Conservation (phyloP, 2,329 filamentous ascomycete genomes). For the Ophiostoma populinum region DNA sequence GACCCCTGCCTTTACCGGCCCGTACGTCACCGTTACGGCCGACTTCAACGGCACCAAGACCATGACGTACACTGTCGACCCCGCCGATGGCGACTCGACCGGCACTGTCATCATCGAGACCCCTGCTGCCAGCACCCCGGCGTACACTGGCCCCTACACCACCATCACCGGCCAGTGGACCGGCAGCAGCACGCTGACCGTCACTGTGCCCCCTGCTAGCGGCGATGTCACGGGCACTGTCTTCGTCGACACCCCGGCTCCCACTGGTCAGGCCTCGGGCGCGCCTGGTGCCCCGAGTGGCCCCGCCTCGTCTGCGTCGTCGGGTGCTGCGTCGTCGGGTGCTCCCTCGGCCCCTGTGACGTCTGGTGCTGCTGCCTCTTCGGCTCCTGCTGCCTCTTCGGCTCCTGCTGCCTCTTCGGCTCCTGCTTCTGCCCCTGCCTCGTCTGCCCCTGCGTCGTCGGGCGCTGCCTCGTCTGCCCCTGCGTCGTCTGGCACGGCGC, state of each 20-base stretch:
- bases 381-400: not conserved
- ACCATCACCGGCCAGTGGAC: slow-evolving; percentile 8
- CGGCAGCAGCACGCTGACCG: slow-evolving; percentile 3
- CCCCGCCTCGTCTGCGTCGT: slow-evolving; percentile 1
- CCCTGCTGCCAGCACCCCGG: slow-evolving; percentile 3
- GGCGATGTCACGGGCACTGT: slow-evolving; percentile 8
- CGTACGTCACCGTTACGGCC: slow-evolving; percentile 6
- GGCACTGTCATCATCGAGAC: slow-evolving; percentile 9
- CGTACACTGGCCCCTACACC: slow-evolving; percentile 10
- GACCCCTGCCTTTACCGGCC: slow-evolving; percentile 5
- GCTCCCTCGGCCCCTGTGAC: not conserved
- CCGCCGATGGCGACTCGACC: slow-evolving; percentile 2
- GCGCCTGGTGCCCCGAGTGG: not conserved
- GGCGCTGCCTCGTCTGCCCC: not conserved
- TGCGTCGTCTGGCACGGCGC: not conserved
- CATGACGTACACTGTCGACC: slow-evolving; percentile 3
- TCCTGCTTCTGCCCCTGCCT: not conserved
- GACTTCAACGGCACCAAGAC: slow-evolving; percentile 4
- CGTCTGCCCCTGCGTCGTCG: not conserved
- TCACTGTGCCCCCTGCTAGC: slow-evolving; percentile 7
- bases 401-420: not conserved
- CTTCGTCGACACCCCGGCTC: slow-evolving; percentile 4
- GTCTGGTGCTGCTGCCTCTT: not conserved
- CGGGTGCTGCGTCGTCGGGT: not conserved
- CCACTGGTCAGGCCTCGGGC: too few species aligned